phyloP scores from a whole-genome alignment of 768 basidiomycete species.

The Phanerodontia chrysosporium region DNA sequence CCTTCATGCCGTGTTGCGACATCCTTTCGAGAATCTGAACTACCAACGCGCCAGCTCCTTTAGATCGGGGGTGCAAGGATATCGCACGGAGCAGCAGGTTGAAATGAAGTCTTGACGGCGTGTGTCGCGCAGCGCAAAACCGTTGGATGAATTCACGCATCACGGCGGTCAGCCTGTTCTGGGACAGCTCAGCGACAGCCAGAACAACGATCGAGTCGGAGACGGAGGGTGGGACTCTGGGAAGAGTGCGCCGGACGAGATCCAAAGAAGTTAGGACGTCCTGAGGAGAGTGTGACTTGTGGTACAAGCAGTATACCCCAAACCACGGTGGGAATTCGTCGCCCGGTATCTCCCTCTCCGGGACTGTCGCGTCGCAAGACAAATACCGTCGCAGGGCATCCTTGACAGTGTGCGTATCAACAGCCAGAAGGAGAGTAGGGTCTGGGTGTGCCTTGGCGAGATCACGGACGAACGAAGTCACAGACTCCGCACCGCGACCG shows the following conservation, averaged over 20 bases:
- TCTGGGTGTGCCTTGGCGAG: not conserved
- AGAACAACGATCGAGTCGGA: slow-evolving; percentile 1
- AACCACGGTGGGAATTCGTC: not conserved
- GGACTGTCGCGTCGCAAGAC: too few species aligned
- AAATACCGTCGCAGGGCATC: not conserved
- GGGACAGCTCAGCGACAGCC: slow-evolving; percentile 1
- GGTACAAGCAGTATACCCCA: slow-evolving; percentile 6
- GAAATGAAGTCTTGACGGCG: slow-evolving; percentile 9
- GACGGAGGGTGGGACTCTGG: not conserved
- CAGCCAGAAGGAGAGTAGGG: not conserved
- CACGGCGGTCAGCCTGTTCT: not conserved
- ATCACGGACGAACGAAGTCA: too few species aligned
- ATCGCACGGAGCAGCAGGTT: slow-evolving; percentile 18
- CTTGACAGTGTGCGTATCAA: not conserved
- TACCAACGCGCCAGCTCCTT: slow-evolving; percentile 7
- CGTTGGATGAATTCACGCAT: not conserved
- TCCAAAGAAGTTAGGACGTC: not conserved
- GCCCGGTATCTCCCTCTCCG: not conserved
- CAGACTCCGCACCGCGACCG: not conserved
- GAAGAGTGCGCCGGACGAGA: not conserved
- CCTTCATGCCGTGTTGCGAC: slow-evolving; percentile 4
- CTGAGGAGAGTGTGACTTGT: not conserved
- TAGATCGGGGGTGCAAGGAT: not conserved
- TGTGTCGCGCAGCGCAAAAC: not conserved
- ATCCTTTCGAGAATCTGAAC: slow-evolving; percentile 12